phyloP scores from a whole-genome alignment of 139 green algal species.

The Ulvella scutata region DNA sequence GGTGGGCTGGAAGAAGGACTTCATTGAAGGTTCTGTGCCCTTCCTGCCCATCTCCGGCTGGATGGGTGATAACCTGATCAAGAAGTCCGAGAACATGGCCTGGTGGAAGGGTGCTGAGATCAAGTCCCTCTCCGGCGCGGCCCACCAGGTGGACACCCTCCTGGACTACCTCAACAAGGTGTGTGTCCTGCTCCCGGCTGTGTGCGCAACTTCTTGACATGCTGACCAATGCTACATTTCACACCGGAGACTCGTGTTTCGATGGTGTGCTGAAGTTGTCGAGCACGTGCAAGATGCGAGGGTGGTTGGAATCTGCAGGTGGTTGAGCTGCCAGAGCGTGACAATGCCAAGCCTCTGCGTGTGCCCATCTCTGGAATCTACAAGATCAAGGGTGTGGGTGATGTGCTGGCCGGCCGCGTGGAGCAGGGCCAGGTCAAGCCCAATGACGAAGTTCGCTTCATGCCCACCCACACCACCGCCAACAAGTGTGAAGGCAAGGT shows the following conservation, averaged over 20 bases:
- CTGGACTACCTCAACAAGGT: conserved; percentile 83
- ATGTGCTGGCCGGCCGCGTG: conserved; percentile 93
- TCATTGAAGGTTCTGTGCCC: conserved; percentile 71
- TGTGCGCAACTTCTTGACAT: too few relatives aligned
- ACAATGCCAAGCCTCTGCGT: conserved; percentile 65
- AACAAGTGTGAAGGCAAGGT: conserved; percentile 85
- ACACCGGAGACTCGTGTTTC: too few relatives aligned
- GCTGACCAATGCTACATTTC: too few relatives aligned
- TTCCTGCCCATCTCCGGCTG: conserved; percentile 98
- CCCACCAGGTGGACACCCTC: conserved; percentile 56
- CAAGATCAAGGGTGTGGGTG: conserved; percentile 99
- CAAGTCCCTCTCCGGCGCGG: conserved; percentile 21
- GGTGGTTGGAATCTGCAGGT: conserved; percentile 9
- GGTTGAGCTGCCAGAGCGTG: conserved; percentile 59
- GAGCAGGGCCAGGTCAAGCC: conserved; percentile 94
- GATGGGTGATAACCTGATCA: conserved; percentile 98
- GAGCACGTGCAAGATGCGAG: too few relatives aligned
- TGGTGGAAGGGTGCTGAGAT: conserved; percentile 84
- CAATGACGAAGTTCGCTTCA: conserved; percentile 75
- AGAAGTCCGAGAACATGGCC: conserved; percentile 81
- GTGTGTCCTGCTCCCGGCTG: conserved; percentile 1
- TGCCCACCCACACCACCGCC: conserved; percentile 71
- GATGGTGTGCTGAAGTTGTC: too few relatives aligned
- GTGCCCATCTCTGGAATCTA: conserved; percentile 90
- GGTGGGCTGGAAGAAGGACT: conserved; percentile 22